Conservation (phyloP, 176 grass and related monocot species). For the Leersia perrieri region DNA sequence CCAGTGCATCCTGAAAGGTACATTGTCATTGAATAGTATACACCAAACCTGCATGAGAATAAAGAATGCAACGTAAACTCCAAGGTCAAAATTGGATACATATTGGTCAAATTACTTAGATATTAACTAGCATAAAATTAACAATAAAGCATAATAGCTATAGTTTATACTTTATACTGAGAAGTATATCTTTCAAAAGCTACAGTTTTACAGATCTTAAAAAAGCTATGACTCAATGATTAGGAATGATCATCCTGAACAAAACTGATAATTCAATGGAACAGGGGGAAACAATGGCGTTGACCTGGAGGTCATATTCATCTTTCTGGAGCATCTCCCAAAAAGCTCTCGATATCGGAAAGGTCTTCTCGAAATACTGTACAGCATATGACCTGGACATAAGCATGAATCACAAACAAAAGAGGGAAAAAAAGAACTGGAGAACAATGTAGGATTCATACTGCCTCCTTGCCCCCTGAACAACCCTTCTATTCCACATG, state of each 20-base stretch:
- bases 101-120: neutral
- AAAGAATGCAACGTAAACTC: constrained; percentile 28
- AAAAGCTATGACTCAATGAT: constrained; percentile 7
- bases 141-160: neutral
- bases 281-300: constrained; percentile 15
- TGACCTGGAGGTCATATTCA: constrained; percentile 82
- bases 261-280: neutral
- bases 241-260: constrained; percentile 8
- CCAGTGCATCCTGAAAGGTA: constrained; percentile 98
- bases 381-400: constrained; percentile 54
- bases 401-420: constrained; percentile 39
- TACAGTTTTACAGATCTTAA: neutral
- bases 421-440: neutral
- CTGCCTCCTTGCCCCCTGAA: neutral
- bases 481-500: neutral
- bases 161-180: neutral
- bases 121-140: constrained; percentile 16
- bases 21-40: constrained; percentile 78
- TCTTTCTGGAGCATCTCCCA: constrained; percentile 62
- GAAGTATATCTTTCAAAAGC: constrained; percentile 2
- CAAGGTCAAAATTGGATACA: constrained; percentile 4
- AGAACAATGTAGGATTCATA: neutral
- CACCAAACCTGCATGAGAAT: constrained; percentile 79
- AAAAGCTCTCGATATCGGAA: constrained; percentile 60
- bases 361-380: constrained; percentile 63